These are phyloP conservation scores for Apiotrichum veenhuisii DNA, from an alignment of 1,284 basidiomycete species.

Conservation along the genomic window DNA sequence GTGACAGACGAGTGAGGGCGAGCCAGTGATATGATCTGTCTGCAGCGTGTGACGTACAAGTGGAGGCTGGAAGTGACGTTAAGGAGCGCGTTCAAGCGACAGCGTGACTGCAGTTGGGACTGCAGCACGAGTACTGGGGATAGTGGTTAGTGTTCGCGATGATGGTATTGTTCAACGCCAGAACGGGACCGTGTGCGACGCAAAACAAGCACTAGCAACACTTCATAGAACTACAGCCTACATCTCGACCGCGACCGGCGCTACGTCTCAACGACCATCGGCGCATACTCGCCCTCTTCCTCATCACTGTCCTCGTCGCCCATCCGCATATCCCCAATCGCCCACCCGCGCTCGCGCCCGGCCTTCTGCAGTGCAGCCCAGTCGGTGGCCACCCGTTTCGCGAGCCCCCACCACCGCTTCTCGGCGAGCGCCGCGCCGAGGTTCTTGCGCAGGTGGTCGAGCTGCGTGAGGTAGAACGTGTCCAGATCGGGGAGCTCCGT, in stretches of 20 bases:
- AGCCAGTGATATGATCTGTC: too few relatives aligned
- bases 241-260: background rate
- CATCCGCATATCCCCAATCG: slow-evolving; percentile 17
- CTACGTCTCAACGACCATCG: slow-evolving; percentile 39
- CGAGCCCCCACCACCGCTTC: slow-evolving; percentile 7
- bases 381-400: slow-evolving; percentile 4
- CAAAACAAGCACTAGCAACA: too few relatives aligned
- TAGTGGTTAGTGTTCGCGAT: too few relatives aligned
- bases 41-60: too few relatives aligned
- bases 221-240: background rate
- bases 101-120: too few relatives aligned
- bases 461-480: slow-evolving; percentile 40
- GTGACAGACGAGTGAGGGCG: too few relatives aligned
- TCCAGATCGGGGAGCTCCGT: slow-evolving; percentile 51
- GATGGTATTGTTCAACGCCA: too few relatives aligned
- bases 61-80: too few relatives aligned
- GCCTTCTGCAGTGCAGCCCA: slow-evolving; percentile 19
- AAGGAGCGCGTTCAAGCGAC: too few relatives aligned
- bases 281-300: slow-evolving; percentile 50
- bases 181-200: too few relatives aligned
- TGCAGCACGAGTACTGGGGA: too few relatives aligned
- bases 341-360: slow-evolving; percentile 30
- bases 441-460: slow-evolving; percentile 34
- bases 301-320: slow-evolving; percentile 32
- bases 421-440: slow-evolving; percentile 20